Evolutionary conservation across 768 basidiomycete species (phyloP).

Genomic region (Leucocoprinus birnbaumii): DNA sequence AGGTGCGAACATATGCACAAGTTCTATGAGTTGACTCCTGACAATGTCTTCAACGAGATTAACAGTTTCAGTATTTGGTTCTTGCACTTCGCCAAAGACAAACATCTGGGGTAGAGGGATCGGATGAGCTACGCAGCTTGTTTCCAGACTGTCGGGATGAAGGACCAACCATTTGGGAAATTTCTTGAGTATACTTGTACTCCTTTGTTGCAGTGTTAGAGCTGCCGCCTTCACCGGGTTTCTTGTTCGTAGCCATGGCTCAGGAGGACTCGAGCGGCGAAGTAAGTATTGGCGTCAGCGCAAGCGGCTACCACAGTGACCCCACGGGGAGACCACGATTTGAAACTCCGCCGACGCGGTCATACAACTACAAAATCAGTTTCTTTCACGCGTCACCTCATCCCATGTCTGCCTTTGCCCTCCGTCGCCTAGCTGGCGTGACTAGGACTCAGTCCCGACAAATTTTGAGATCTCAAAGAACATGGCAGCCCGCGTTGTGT

Average conservation of each 20-base stretch:
- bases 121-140: neutral
- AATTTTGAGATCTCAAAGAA: neutral
- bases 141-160: neutral
- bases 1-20: slow-evolving; percentile 43
- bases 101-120: slow-evolving; percentile 66
- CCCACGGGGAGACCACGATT: neutral
- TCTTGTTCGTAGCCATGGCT: slow-evolving; percentile 17
- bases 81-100: slow-evolving; percentile 94
- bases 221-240: slow-evolving; percentile 13
- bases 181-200: slow-evolving; percentile 90
- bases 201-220: slow-evolving; percentile 30
- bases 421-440: slow-evolving; percentile 1
- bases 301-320: slow-evolving; percentile 13
- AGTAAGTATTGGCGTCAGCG: too few relatives aligned
- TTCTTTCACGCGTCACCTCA: neutral
- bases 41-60: slow-evolving; percentile 96
- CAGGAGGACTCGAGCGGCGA: slow-evolving; percentile 8
- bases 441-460: neutral
- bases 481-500: neutral
- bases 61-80: slow-evolving; percentile 83
- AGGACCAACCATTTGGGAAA: slow-evolving; percentile 86
- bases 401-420: slow-evolving; percentile 2
- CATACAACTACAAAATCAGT: neutral
- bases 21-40: slow-evolving; percentile 84
- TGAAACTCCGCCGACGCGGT: slow-evolving; percentile 10